Percentiles rank a stretch among this genome's conserved stretches.
phyloP scores from a whole-genome alignment of 257 asterid genomes.

The Solanum peruvianum region DNA sequence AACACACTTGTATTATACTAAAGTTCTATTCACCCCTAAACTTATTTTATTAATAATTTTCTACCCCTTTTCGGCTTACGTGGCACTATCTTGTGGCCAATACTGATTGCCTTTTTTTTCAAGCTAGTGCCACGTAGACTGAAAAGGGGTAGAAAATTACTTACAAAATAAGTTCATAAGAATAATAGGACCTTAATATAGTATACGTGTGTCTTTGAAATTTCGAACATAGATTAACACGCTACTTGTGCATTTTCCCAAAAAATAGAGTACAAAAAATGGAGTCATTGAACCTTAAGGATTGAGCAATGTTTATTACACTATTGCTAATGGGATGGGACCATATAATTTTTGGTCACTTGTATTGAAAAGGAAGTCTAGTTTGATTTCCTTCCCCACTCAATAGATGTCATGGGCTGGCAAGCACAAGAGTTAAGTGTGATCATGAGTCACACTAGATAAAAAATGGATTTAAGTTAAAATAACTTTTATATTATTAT shows the following conservation, averaged over 20 bases:
- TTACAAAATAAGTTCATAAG: too few species aligned
- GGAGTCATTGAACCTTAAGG: background rate
- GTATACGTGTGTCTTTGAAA: too few species aligned
- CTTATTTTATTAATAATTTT: too few species aligned
- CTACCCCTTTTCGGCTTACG: too few species aligned
- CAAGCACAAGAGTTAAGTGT: background rate
- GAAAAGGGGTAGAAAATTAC: too few species aligned
- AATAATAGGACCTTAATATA: too few species aligned
- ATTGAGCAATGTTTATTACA: background rate
- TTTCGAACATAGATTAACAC: accelerated
- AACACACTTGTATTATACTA: too few species aligned
- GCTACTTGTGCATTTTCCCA: too few species aligned
- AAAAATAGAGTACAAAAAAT: background rate
- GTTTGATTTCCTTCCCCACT: background rate
- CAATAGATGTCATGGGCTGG: background rate
- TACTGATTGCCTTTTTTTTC: too few species aligned
- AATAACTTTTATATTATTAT: background rate
- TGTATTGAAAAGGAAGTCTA: background rate
- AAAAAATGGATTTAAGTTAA: background rate
- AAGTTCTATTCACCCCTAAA: too few species aligned
- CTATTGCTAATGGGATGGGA: background rate
- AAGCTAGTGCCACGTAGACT: too few species aligned
- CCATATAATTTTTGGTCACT: background rate
- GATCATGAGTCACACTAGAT: background rate
- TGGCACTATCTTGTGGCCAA: too few species aligned